Evolutionary conservation across 805 yeast species (phyloP).

Genomic region (Naumovozyma castellii): DNA sequence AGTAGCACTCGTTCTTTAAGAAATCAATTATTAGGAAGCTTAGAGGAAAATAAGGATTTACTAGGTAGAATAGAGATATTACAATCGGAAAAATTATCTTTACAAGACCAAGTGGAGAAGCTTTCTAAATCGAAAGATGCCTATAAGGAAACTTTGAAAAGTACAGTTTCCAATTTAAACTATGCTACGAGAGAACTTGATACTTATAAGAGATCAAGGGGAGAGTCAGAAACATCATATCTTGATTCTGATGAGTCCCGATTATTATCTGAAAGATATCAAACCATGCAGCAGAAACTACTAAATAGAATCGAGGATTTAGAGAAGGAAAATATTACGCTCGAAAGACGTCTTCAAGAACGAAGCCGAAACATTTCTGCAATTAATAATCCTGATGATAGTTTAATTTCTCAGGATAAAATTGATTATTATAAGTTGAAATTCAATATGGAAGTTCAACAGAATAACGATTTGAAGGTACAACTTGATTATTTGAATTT

Average conservation of each 20-base stretch:
- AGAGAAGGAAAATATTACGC: constrained; percentile 21
- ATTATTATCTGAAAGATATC: constrained; percentile 9
- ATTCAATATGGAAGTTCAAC: constrained; percentile 25
- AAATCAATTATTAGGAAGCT: constrained; percentile 5
- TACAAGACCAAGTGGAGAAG: constrained; percentile 16
- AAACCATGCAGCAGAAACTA: constrained; percentile 15
- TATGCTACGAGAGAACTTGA: constrained; percentile 16
- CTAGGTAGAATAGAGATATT: not conserved
- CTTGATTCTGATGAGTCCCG: not conserved
- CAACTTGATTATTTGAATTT: constrained; percentile 27
- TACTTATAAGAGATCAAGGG: not conserved
- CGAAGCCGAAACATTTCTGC: not conserved
- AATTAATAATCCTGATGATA: constrained; percentile 1
- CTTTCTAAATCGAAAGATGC: constrained; percentile 20
- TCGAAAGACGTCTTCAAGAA: constrained; percentile 9
- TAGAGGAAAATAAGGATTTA: constrained; percentile 9
- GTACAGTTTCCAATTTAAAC: constrained; percentile 25
- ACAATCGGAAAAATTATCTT: constrained; percentile 1
- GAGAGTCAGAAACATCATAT: not conserved
- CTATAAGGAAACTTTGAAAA: constrained; percentile 26
- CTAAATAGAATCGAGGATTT: constrained; percentile 16
- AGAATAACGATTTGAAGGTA: constrained; percentile 25
- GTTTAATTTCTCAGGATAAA: constrained; percentile 11
- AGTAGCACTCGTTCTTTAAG: constrained; percentile 8
- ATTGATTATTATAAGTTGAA: constrained; percentile 25